Evolutionary conservation across 2,329 filamentous ascomycete genomes (phyloP), one percentile per base, ranked within the genome.

Genomic region (Paramyrothecium roridum): DNA sequence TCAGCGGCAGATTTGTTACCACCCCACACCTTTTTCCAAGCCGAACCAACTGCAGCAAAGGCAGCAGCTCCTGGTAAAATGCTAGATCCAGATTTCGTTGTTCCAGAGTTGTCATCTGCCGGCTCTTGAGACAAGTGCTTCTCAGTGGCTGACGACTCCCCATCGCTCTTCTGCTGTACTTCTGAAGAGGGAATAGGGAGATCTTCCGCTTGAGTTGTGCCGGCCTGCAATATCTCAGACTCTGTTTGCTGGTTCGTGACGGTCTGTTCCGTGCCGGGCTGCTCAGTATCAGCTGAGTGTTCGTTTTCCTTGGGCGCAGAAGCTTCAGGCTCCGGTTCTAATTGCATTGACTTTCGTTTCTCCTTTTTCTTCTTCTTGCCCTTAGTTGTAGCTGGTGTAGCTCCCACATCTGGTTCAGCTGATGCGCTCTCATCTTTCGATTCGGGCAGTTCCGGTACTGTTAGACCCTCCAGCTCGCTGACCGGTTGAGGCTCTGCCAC

Each of bases 361-460:
- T 52, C 43, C 52, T 58, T 57, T 50, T 58, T 56, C 50, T 21
- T 52, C 34, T 59, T 58, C 23, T 61, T 56, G 33, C 50, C 47
- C 1, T 40, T 55, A 12, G 26, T 30, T 30, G 34, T 6, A 57
- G 30, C 20, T 51, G n/a, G 49, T 19, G 33, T 12, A 17, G 19
- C 26, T n/a, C 20, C 49, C n/a, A 12, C 17, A n/a, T 51, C 33
- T 43, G 37, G 37, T 13, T 43, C 37, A 43, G 16, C 37, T 13
- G n/a, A 13, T 43, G 7, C 37, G n/a, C 7, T 43, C 4, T 4
- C 37, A 17, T 7, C 37, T 43, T 43, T 43, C 37, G 37, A 43
- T 19, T 43, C 37, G 37, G 37, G 37, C 37, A 17, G 7, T 43
- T 7, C 12, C 13, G 13, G 13, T 43, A 13, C 37, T 16, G 3